Conservation (phyloP, 305 asterid genomes). For the Solanum hybrid region DNA sequence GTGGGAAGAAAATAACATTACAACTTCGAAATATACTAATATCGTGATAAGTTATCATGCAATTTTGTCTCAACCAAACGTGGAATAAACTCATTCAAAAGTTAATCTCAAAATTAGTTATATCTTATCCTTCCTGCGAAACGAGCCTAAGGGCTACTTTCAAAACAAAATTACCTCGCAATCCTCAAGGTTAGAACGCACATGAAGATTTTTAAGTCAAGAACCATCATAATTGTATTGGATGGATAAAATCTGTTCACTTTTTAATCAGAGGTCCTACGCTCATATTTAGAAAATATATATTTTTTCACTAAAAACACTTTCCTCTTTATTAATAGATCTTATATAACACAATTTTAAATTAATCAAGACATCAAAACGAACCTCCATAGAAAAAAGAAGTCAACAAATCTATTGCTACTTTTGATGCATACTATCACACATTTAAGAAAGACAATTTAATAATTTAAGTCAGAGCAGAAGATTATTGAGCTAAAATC, state of each 20-base stretch:
- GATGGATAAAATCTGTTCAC: neutral
- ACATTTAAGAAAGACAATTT: neutral
- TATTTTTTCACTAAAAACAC: neutral
- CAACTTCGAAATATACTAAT: neutral
- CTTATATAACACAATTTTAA: neutral
- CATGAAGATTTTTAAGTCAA: neutral
- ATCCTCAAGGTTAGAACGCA: neutral
- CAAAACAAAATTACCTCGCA: neutral
- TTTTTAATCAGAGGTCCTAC: too few relatives aligned
- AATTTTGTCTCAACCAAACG: neutral
- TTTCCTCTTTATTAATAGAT: neutral
- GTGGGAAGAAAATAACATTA: neutral
- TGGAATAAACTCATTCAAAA: too few relatives aligned
- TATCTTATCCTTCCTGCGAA: neutral
- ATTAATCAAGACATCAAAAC: neutral
- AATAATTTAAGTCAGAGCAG: neutral
- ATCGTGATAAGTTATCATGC: neutral
- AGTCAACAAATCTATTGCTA: neutral
- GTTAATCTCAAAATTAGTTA: too few relatives aligned
- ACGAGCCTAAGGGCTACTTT: neutral
- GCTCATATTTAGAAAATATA: neutral
- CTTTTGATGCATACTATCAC: neutral
- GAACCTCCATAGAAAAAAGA: neutral
- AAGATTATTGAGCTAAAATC: neutral
- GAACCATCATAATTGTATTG: neutral